These are phyloP conservation scores for Gaultheria prostrata DNA, from an alignment of 148 eudicot genomes.

Conservation along the genomic window DNA sequence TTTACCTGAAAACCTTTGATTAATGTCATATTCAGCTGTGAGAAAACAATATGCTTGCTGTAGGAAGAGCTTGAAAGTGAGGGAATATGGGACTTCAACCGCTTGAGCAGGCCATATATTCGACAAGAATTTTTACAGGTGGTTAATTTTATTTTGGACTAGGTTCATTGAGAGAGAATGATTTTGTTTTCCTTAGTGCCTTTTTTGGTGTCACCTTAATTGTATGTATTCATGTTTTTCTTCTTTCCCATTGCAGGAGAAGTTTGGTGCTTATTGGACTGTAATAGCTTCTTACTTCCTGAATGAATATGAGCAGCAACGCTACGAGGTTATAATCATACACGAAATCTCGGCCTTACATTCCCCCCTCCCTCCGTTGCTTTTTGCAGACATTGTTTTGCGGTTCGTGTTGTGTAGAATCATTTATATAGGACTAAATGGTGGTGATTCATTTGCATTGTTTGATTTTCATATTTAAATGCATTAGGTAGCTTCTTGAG, in stretches of 20 bases:
- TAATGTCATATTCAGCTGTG: conserved; percentile 7
- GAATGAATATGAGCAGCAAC: conserved; percentile 64
- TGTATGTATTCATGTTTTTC: conserved; percentile 4
- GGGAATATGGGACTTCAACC: conserved; percentile 92
- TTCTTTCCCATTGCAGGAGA: conserved; percentile 53
- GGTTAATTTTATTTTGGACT: conserved; percentile 10
- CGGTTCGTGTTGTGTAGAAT: not conserved
- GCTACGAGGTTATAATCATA: conserved; percentile 55
- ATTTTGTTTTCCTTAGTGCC: not conserved
- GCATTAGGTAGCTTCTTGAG: conserved; percentile 4
- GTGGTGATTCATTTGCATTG: not conserved
- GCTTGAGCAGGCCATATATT: conserved; percentile 82
- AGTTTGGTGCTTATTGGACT: conserved; percentile 80
- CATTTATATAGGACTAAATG: not conserved
- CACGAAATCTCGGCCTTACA: not conserved
- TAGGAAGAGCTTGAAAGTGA: conserved; percentile 98
- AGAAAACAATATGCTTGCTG: conserved; percentile 18
- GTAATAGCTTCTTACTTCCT: conserved; percentile 67
- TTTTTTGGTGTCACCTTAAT: not conserved
- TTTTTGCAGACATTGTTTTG: not conserved
- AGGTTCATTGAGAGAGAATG: not conserved
- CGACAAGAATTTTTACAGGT: conserved; percentile 71
- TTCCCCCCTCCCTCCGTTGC: not conserved
- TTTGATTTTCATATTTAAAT: not conserved
- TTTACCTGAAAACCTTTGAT: not conserved